phyloP scores from a whole-genome alignment of 176 grass and related monocot species.

The Thinopyrum elongatum region DNA sequence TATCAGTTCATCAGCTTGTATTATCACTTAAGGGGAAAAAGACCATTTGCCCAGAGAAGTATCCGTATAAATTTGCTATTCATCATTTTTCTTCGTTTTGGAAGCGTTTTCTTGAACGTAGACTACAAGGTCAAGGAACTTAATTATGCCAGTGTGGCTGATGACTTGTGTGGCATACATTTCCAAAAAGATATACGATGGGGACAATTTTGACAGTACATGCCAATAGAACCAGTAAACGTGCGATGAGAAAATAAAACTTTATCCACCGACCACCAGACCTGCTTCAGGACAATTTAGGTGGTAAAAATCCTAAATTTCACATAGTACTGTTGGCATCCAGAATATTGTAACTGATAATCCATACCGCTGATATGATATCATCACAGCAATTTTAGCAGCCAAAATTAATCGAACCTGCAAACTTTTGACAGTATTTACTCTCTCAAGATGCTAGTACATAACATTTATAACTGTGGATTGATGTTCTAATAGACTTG shows the following conservation, averaged over 20 bases:
- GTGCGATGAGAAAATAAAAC: background rate
- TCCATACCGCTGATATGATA: background rate
- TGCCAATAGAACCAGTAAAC: background rate
- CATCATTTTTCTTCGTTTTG: background rate
- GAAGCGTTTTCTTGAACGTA: background rate
- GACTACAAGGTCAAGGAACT: background rate
- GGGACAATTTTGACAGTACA: conserved; percentile 1
- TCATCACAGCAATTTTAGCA: background rate
- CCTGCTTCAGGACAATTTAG: background rate
- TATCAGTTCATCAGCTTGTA: background rate
- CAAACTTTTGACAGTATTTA: background rate
- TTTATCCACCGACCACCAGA: background rate
- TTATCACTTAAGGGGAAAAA: background rate
- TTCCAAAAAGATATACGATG: background rate
- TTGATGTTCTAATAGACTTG: background rate
- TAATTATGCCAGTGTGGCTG: background rate
- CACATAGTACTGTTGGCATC: background rate
- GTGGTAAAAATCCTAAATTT: background rate
- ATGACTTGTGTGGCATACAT: background rate
- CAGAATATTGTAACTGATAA: background rate
- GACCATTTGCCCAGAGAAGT: background rate
- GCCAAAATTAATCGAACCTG: conserved; percentile 14
- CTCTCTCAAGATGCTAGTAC: background rate
- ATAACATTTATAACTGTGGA: background rate
- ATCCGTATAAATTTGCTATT: background rate